Evolutionary conservation across 1,284 basidiomycete species (phyloP), one percentile per base, ranked within the genome.

Genomic region (Prillingera fragicola): DNA sequence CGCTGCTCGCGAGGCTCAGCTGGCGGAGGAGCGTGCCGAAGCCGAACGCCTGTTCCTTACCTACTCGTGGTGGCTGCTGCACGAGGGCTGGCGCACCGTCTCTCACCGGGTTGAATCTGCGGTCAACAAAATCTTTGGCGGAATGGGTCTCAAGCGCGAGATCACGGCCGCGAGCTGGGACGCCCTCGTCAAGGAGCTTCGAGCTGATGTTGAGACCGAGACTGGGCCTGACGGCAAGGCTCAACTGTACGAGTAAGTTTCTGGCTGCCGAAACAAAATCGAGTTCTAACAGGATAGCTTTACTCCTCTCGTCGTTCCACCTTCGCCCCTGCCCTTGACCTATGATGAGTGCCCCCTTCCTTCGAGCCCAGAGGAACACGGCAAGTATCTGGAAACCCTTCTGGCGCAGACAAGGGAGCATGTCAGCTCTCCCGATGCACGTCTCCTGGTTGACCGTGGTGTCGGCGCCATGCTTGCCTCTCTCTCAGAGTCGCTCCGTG

Each of bases 11-110:
- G 46, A 54, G 32, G 45, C 46, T 14, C 53, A 59, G 38, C 36
- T 54, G 9, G 45, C 50, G 33, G 38, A 37, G 19, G 56, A 49
- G 19, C 48, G 44, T 10, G 43, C 56, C 13, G 67, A 68, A 22
- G 63, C 67, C 18, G 68, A 70, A 46, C 55, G 61, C 37, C 40
- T 66, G 40, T 72, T 69, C 55, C 55, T 72, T 34, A 63, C 60
- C 5, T 69, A 67, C 50, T 67, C 64, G 26, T 72, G 70, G 70
- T 71, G 69, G 69, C 50, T 71, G 6, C 48, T 72, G 23, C 61
- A 72, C 50, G 63, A 67, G 39, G 70, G 70, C 1, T 72, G 70
- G 70, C 59, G 56, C 28, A 52, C 45, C 15, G 38, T 72, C 13
- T 58, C 59, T 1, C 45, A 40, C 4, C 48, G 62, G 19, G 65